Conservation (phyloP, 176 grass and related monocot species). For the Stipa capillata region DNA sequence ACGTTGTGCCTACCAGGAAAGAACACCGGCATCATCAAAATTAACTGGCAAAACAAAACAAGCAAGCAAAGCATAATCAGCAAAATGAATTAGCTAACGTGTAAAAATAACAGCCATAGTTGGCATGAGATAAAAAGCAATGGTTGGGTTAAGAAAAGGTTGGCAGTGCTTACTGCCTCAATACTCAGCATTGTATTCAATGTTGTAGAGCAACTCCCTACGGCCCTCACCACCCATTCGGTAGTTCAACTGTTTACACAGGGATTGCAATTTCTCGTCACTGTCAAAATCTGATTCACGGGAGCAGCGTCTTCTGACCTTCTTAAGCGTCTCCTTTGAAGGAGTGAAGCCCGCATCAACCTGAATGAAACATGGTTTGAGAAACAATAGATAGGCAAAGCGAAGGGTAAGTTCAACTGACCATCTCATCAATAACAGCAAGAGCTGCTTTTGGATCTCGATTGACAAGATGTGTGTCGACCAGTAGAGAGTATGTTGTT, state of each 20-base stretch:
- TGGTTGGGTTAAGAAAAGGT: background rate
- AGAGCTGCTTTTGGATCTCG: conserved; percentile 70
- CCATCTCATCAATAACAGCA: conserved; percentile 60
- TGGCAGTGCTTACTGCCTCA: conserved; percentile 37
- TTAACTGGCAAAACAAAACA: conserved; percentile 3
- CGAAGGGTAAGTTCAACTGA: conserved; percentile 19
- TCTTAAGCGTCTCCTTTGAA: conserved; percentile 75
- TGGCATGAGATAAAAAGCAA: background rate
- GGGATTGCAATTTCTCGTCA: conserved; percentile 57
- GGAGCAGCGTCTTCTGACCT: conserved; percentile 74
- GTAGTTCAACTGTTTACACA: conserved; percentile 52
- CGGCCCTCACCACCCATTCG: conserved; percentile 68
- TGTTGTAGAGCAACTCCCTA: conserved; percentile 69
- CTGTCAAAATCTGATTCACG: conserved; percentile 75
- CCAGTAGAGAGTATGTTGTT: conserved; percentile 77
- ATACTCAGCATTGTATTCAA: conserved; percentile 56
- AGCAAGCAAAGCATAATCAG: background rate
- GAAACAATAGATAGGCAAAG: background rate
- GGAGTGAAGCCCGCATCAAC: conserved; percentile 70
- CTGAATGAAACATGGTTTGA: conserved; percentile 37
- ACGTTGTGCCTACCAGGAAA: conserved; percentile 22
- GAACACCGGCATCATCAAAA: conserved; percentile 12
- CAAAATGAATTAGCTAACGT: background rate
- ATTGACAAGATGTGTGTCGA: conserved; percentile 65
- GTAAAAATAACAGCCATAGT: background rate